Base-by-base conservation (phyloP, 2,329 filamentous ascomycete species). In the Venturia effusa region DNA sequence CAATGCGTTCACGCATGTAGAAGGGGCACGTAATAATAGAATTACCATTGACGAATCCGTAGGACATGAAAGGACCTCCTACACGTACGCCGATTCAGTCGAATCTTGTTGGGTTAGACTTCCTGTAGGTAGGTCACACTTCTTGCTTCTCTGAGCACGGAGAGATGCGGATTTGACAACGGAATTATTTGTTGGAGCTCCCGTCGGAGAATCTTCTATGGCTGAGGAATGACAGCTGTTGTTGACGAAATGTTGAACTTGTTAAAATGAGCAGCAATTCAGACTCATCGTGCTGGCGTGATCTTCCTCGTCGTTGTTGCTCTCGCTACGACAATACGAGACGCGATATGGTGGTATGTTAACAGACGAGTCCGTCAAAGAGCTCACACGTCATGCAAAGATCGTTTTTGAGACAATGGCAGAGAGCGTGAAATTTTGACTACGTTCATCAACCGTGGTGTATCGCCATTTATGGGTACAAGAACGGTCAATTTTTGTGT, bases 391-490 rank as follows among this genome's bases (percentile, higher is more conserved):
- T 76, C 96, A 92, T 72, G 88, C 90, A 11, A 85, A 87, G 66
- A 80, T 90, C 59, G 80, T 90, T 70, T 95, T 92, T 78, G 81
- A 87, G 72, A 84, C 86, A 0, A 81, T 95, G 64, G 82, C 83
- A 60, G 83, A 86, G 63, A 88, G 87, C 74, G 90, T 92, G 71
- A 90, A 91, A 79, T 82, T 90, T 76, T 96, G 91, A 90, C 92
- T 74, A 94, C 90, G 32, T 91, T 93, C 78, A 94, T 94, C 74
- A 90, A 79, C 91, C 91, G 3, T 94, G 89, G 86, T 95, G 90
- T 77, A 89, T 85, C 67, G 85, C 88, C 62, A 87, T 94, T 66
- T 81, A 94, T 51, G 90, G 90, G 41, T 94, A 93, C 76, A 88
- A 83, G 71, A 85, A 83, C 48, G 91, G 91, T 37, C 78, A 85